These are phyloP conservation scores for Xylariaceae sp. DNA, from an alignment of 2,329 filamentous ascomycete genomes.

Conservation along the genomic window DNA sequence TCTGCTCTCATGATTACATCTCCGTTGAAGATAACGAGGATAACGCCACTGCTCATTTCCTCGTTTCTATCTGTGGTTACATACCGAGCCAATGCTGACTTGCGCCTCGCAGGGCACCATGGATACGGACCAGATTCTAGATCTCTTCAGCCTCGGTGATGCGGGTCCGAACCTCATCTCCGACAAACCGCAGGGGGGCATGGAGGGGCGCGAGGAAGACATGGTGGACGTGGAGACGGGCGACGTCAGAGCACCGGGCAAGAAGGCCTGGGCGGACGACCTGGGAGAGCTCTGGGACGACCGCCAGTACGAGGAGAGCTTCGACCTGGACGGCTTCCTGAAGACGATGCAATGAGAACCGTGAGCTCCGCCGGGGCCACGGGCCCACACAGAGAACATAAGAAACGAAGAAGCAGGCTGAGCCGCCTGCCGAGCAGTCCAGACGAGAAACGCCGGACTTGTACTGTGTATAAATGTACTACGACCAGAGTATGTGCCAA, in stretches of 20 bases:
- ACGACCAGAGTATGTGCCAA: no score
- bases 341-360: slow-evolving; percentile 67
- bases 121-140: slow-evolving; percentile 97
- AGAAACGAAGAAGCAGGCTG: no score
- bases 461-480: no score
- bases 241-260: slow-evolving; percentile 86
- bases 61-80: no score
- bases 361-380: no score
- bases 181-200: slow-evolving; percentile 50
- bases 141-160: slow-evolving; percentile 88
- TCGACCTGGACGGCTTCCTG: slow-evolving; percentile 90
- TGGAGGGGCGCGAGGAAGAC: slow-evolving; percentile 64
- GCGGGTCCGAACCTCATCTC: slow-evolving; percentile 59
- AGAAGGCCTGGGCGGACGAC: slow-evolving; percentile 93
- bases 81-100: not conserved
- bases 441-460: no score
- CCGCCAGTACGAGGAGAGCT: slow-evolving; percentile 95
- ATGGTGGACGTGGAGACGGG: slow-evolving; percentile 91
- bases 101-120: slow-evolving; percentile 56
- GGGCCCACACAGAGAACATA: no score
- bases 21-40: no score
- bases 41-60: no score
- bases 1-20: no score
- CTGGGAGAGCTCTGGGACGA: slow-evolving; percentile 96
- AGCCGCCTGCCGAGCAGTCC: no score